Percentiles rank a stretch among this genome's conserved stretches.
These are phyloP conservation scores for Cairneyella variabilis DNA, from an alignment of 495 filamentous ascomycete species.

Conservation along the genomic window DNA sequence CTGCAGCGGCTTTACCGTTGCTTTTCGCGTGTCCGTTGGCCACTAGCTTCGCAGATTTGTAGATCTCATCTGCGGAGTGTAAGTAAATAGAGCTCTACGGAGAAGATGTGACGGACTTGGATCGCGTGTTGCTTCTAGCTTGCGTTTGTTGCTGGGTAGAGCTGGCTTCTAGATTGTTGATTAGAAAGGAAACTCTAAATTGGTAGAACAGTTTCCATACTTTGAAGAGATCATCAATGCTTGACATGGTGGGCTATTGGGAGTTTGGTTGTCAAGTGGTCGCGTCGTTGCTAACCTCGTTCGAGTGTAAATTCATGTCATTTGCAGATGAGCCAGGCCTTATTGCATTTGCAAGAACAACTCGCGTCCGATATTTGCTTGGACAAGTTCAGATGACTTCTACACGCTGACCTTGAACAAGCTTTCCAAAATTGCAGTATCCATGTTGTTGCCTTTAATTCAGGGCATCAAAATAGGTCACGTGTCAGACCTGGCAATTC, in stretches of 20 bases:
- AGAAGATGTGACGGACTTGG: conserved; percentile 52
- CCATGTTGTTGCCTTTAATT: too few species aligned
- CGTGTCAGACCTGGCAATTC: too few species aligned
- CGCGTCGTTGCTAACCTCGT: background rate
- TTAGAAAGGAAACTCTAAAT: conserved; percentile 3
- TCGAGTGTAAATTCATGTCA: background rate
- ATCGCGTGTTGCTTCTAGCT: conserved; percentile 66
- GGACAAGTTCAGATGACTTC: too few species aligned
- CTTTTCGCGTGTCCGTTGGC: conserved; percentile 57
- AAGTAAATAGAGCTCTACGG: background rate
- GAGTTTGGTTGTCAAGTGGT: background rate
- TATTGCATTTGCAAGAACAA: background rate
- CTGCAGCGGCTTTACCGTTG: conserved; percentile 56
- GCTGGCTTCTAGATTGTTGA: conserved; percentile 46
- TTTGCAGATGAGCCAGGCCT: background rate
- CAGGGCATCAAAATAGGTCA: too few species aligned
- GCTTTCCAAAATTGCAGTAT: too few species aligned
- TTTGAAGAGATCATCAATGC: conserved; percentile 83
- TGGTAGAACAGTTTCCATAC: conserved; percentile 36
- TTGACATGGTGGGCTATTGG: conserved; percentile 62
- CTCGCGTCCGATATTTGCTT: background rate
- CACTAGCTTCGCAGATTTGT: conserved; percentile 80
- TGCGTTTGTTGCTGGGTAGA: conserved; percentile 62
- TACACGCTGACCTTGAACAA: too few species aligned
- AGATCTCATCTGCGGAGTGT: conserved; percentile 56